Evolutionary conservation across 2,329 filamentous ascomycete species (phyloP), one percentile per base, ranked within the genome.

Genomic region (Colletotrichum sp.): DNA sequence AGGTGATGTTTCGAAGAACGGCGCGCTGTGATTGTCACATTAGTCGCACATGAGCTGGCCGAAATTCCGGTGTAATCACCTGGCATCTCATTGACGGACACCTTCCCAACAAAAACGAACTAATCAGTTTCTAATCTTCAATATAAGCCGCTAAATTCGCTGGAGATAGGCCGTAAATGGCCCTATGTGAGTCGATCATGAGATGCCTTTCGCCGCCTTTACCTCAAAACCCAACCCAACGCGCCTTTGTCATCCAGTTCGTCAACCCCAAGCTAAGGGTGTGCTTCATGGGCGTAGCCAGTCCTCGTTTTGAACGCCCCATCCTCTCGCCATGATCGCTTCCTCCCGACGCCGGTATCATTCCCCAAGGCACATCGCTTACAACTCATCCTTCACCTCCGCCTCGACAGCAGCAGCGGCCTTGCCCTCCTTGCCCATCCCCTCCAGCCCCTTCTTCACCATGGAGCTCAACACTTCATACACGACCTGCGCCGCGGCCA

Each of bases 381-480:
- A 87, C 77, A 88, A 77, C 81, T 88, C 87, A 77, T 88, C 84
- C 79, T 82, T 84, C 22, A 68, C 48, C 34, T 75, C 63, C n/a
- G 24, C 65, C 36, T 68, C 71, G 26, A 39, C 26, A 64, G 70
- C 64, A 32, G 80, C 76, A 2, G 80, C 76, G 2, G 77, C 79
- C 36, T 76, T 79, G 8, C 78, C 81, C 71, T 83, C 83, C 79
- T 83, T 84, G 4, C 82, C 85, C 82, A 84, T 85, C 66, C 83
- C 84, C 30, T 77, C 75, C 80, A 85, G 77, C 3, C 86, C 86
- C 71, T 79, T 90, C 86, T 92, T 93, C 8, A 94, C 93, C 85
- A 94, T 93, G 76, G 89, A 95, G 52, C 93, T 98, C 82, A 98
- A 84, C n/a, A 98, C 90, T 87, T 98, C 96, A 83, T 93, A 98